Evolutionary conservation across 176 grass and related monocot species (phyloP).

Genomic region (Sorghum bicolor): Sorghum_bicolor_NCBIv3 NC_012870.2:6363501-6364000

Average conservation of each 20-base stretch:
- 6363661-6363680: conserved; percentile 49
- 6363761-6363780: conserved; percentile 50
- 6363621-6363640: too few species aligned
- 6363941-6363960: neutral
- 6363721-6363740: conserved; percentile 29
- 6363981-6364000: neutral
- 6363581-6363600: too few species aligned
- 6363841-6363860: conserved; percentile 38
- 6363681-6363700: conserved; percentile 28
- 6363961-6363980: neutral
- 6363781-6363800: conserved; percentile 30
- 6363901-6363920: conserved; percentile 51
- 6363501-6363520: neutral
- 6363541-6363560: too few species aligned
- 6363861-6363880: conserved; percentile 25
- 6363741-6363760: conserved; percentile 60
- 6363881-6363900: conserved; percentile 53
- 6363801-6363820: conserved; percentile 36
- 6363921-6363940: conserved; percentile 36
- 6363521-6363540: too few species aligned
- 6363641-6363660: too few species aligned
- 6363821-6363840: conserved; percentile 48
- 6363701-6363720: conserved; percentile 24
- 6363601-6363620: too few species aligned
- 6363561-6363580: conserved; percentile 15